Evolutionary conservation across 257 asterid species (phyloP).

Genomic region (Scutellaria galericulata): DNA sequence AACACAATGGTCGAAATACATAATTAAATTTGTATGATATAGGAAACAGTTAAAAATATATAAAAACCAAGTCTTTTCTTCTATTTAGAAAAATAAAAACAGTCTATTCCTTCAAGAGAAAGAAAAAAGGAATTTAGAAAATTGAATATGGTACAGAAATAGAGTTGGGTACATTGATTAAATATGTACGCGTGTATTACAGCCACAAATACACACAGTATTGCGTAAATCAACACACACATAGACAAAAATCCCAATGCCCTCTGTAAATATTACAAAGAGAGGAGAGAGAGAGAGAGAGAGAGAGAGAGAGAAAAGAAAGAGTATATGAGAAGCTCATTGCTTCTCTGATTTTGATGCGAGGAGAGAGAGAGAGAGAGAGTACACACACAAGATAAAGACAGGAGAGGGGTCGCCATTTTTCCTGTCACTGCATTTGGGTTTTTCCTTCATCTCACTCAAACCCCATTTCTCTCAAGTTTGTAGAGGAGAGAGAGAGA

Average conservation of each 20-base stretch:
- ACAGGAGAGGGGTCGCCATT: conserved; percentile 47
- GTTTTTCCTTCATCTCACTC: conserved; percentile 41
- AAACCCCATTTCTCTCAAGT: conserved; percentile 44
- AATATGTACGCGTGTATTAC: conserved; percentile 18
- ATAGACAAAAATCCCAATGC: conserved; percentile 21
- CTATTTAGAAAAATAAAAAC: too few species aligned
- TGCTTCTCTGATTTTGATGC: conserved; percentile 84
- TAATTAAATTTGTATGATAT: too few species aligned
- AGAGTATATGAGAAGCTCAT: conserved; percentile 70
- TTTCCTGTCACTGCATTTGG: conserved; percentile 41
- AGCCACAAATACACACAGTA: conserved; percentile 33
- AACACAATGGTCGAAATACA: too few species aligned
- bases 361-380: conserved; percentile 46
- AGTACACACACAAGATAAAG: conserved; percentile 50
- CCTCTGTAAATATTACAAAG: conserved; percentile 29
- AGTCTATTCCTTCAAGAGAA: conserved; percentile 24
- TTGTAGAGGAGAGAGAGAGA: conserved; percentile 46
- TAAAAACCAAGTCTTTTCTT: too few species aligned
- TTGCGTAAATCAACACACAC: conserved; percentile 7
- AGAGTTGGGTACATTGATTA: conserved; percentile 31
- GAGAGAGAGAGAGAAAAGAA: conserved; percentile 15
- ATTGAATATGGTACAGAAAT: conserved; percentile 35
- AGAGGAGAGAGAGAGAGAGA: conserved; percentile 11
- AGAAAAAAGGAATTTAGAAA: not conserved
- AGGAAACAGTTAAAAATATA: too few species aligned